phyloP scores from a whole-genome alignment of 495 filamentous ascomycete species.

The Terfezia claveryi region DNA sequence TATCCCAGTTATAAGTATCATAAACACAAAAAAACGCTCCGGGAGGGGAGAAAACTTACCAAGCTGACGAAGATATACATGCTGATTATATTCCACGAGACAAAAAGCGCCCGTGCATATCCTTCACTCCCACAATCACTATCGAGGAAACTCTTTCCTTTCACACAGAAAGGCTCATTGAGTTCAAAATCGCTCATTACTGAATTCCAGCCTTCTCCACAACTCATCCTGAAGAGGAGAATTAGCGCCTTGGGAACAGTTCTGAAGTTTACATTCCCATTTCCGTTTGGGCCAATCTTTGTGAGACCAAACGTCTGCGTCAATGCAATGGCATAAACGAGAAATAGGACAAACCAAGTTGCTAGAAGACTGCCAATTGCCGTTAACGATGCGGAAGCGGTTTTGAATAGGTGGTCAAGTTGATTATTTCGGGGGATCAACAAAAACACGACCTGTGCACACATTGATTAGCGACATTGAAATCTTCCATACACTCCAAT shows the following conservation, averaged over 20 bases:
- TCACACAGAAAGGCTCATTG: constrained; percentile 56
- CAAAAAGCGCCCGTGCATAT: constrained; percentile 76
- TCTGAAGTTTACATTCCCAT: constrained; percentile 73
- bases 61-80: constrained; percentile 99
- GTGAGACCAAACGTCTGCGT: constrained; percentile 95
- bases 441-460: constrained; percentile 48
- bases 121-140: constrained; percentile 78
- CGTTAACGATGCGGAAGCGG: constrained; percentile 80
- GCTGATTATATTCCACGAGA: constrained; percentile 96
- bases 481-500: neutral
- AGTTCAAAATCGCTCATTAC: constrained; percentile 91
- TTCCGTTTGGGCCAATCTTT: constrained; percentile 52
- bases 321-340: constrained; percentile 87
- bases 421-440: constrained; percentile 95
- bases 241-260: constrained; percentile 86
- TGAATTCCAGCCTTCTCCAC: constrained; percentile 87
- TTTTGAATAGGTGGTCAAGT: constrained; percentile 97
- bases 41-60: constrained; percentile 8
- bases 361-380: constrained; percentile 82
- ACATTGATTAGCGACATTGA: neutral
- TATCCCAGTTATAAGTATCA: neutral
- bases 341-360: constrained; percentile 90
- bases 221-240: constrained; percentile 75
- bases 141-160: constrained; percentile 42
- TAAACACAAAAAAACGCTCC: neutral